Evolutionary conservation across 1,284 basidiomycete genomes (phyloP).

Genomic region (Ceratobasidium theobromae): DNA sequence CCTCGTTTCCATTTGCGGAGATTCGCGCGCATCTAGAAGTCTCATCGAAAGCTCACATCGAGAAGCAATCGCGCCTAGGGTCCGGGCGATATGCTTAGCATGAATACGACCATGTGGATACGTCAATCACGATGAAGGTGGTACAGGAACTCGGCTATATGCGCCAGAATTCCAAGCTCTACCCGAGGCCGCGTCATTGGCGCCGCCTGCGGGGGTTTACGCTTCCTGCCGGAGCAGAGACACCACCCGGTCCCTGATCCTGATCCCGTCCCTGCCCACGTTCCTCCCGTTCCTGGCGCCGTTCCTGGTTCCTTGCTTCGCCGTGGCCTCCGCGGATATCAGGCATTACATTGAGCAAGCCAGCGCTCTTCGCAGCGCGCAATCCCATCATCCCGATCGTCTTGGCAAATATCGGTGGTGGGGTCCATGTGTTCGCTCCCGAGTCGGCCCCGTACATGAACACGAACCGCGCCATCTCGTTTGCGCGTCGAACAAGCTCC

Average conservation of each 20-base stretch:
- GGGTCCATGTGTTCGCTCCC: constrained; percentile 32
- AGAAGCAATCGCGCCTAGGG: too few species aligned
- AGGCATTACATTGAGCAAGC: constrained; percentile 12
- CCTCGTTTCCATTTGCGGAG: constrained; percentile 5
- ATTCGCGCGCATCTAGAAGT: background rate
- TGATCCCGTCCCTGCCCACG: constrained; percentile 2
- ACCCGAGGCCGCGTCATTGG: too few species aligned
- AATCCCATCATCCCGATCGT: constrained; percentile 64
- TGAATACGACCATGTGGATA: background rate
- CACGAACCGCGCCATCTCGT: constrained; percentile 50
- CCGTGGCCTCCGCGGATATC: background rate
- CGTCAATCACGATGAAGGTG: too few species aligned
- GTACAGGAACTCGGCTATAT: too few species aligned
- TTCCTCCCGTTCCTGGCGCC: too few species aligned
- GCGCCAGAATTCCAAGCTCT: too few species aligned
- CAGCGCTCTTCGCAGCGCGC: constrained; percentile 47
- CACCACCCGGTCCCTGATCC: background rate
- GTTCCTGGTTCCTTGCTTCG: background rate
- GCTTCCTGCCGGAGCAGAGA: too few species aligned
- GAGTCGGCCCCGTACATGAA: constrained; percentile 48
- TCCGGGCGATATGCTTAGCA: background rate
- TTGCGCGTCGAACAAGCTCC: constrained; percentile 50
- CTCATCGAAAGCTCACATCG: too few species aligned
- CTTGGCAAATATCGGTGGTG: constrained; percentile 52
- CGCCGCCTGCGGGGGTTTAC: too few species aligned